Base-by-base conservation (phyloP, 257 asterid species). In the Solanum sitiens region DNA sequence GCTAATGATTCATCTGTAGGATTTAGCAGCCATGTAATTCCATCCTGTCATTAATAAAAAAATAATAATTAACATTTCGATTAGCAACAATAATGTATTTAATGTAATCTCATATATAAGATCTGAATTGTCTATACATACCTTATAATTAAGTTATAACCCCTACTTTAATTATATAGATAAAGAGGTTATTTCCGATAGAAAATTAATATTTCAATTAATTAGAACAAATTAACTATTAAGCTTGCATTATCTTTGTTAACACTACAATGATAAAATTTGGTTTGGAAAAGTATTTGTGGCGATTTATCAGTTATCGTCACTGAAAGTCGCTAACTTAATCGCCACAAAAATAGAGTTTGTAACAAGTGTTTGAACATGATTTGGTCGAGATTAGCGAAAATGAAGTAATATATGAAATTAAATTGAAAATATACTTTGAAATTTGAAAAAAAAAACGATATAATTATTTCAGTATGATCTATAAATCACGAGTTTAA, bases 1-100 rank as follows among this genome's bases (percentile, higher is more conserved):
- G 94, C 97, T 70, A 95, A 86, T 21, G 98, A 92, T 86, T 94
- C 91, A 20, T 89, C 90, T 0, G 93, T 92, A 16, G 98, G 90
- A 88, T 90, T 88, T 37, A 91, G 71, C 45, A 95, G 77, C 98
- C 98, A 95, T 53, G 97, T 91, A 30, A 45, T 74, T 13, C 94
- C 98, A 87, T 94, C 97, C 98, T 95, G 88, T 61, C 12, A 67
- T 85, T 50, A 11, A 42, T 40, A 27, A 27, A n/a, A 32, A 7
- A 87, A 37, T 4, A 18, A 44, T 0, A 14, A 9, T 23, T 70
- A 71, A 32, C 42, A 4, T 72, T 33, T 72, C 9, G 13, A 72
- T 8, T 15, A 32, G 0, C 6, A 32, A 30, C 5, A 32, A 71
- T 15, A 30, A 70, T 5, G 1, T 70, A 70, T 30, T 2, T 20